Evolutionary conservation across 192 early-diverging fungal species (phyloP).

Genomic region (Kappamyces sp.): DNA sequence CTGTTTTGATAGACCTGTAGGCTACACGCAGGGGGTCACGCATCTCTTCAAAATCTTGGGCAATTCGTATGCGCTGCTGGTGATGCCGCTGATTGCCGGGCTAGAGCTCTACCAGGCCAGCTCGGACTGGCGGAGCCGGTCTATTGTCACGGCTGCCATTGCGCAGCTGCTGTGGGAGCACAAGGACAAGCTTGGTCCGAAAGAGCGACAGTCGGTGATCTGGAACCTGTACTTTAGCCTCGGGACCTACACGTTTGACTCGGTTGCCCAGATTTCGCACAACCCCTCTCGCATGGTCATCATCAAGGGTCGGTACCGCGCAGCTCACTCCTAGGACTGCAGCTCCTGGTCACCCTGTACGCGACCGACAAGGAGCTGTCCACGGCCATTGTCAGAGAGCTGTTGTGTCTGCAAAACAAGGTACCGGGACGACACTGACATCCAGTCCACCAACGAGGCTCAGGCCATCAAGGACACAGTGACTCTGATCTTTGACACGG

Average conservation of each 20-base stretch:
- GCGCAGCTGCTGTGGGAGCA: slow-evolving; percentile 45
- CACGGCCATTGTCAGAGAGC: slow-evolving; percentile 28
- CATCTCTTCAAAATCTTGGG: slow-evolving; percentile 28
- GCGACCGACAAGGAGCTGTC: slow-evolving; percentile 35
- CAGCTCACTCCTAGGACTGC: slow-evolving; percentile 32
- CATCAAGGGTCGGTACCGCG: slow-evolving; percentile 29
- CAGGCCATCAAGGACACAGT: slow-evolving; percentile 43
- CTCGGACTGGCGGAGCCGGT: slow-evolving; percentile 41
- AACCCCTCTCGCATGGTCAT: slow-evolving; percentile 43
- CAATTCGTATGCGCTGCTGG: slow-evolving; percentile 35
- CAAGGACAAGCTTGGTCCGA: slow-evolving; percentile 45
- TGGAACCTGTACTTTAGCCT: slow-evolving; percentile 56
- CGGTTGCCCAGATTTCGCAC: slow-evolving; percentile 41
- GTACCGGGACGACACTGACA: slow-evolving; percentile 23
- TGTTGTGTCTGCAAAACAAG: slow-evolving; percentile 42
- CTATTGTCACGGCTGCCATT: slow-evolving; percentile 50
- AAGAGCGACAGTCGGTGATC: slow-evolving; percentile 47
- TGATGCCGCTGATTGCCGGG: slow-evolving; percentile 50
- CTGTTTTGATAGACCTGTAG: background rate
- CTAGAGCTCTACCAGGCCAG: slow-evolving; percentile 51
- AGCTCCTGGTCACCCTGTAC: slow-evolving; percentile 43
- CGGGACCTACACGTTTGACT: slow-evolving; percentile 25
- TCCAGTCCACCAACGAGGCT: slow-evolving; percentile 39
- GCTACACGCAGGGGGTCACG: background rate
- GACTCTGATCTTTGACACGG: slow-evolving; percentile 35